Conservation (phyloP, 352 stramenopile genomes). For the Pythium folliculosum region DNA sequence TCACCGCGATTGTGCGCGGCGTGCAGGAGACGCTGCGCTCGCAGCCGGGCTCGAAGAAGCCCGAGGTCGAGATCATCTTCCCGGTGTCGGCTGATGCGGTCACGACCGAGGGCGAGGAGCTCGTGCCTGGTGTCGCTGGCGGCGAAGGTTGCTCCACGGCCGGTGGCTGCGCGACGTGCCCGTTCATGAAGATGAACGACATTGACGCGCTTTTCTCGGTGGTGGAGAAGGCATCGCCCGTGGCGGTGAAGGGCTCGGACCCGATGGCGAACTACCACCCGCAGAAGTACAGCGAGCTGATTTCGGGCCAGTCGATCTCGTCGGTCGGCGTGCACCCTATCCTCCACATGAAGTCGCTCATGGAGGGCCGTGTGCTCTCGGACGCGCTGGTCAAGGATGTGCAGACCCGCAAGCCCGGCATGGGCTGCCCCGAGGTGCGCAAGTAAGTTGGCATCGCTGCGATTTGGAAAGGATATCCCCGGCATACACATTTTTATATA, state of each 20-base stretch:
- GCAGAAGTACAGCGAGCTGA: slow-evolving; percentile 91
- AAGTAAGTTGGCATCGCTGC: slow-evolving; percentile 16
- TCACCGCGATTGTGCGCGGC: slow-evolving; percentile 95
- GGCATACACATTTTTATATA: slow-evolving; percentile 28
- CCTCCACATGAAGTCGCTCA: slow-evolving; percentile 96
- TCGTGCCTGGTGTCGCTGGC: slow-evolving; percentile 91
- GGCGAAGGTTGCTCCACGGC: slow-evolving; percentile 96
- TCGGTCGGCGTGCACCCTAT: slow-evolving; percentile 95
- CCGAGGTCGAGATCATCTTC: slow-evolving; percentile 96
- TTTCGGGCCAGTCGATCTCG: slow-evolving; percentile 89
- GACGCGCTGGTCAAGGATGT: slow-evolving; percentile 88
- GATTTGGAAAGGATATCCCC: neutral
- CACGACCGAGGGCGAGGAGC: slow-evolving; percentile 62
- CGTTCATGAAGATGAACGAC: slow-evolving; percentile 99
- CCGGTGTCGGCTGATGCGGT: slow-evolving; percentile 95
- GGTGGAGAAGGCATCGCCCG: slow-evolving; percentile 55
- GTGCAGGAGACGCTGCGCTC: slow-evolving; percentile 85
- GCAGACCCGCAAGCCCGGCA: slow-evolving; percentile 53
- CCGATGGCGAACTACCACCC: slow-evolving; percentile 89
- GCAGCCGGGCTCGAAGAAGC: slow-evolving; percentile 51
- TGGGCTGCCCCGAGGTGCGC: slow-evolving; percentile 51
- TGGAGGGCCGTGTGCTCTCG: slow-evolving; percentile 88
- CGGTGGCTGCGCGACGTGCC: slow-evolving; percentile 96
- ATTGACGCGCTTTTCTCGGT: slow-evolving; percentile 96
- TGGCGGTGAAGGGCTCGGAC: slow-evolving; percentile 38